Percentiles rank a stretch among this genome's conserved stretches.
Conservation (phyloP, 441 rosid genomes). For the Euphorbia corollata region DNA sequence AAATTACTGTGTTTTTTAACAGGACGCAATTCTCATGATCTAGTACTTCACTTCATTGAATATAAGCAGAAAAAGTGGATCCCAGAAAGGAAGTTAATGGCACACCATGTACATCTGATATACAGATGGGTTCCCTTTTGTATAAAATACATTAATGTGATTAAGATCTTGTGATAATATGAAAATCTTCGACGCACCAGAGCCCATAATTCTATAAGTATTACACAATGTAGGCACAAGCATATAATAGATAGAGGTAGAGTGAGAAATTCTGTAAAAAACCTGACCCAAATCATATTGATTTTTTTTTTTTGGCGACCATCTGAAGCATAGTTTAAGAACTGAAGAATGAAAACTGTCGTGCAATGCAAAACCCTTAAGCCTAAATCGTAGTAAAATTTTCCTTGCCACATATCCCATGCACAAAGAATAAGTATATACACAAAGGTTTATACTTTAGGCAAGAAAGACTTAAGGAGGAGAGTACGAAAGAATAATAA, state of each 20-base stretch:
- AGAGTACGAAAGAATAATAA: neutral
- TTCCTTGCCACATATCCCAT: neutral
- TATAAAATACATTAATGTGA: neutral
- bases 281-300: neutral
- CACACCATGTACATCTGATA: too few species aligned
- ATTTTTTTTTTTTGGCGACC: neutral
- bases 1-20: too few species aligned
- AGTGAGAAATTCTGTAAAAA: neutral
- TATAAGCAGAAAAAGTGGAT: neutral
- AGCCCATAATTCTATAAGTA: neutral
- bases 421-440: neutral
- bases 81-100: too few species aligned
- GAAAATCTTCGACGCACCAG: neutral
- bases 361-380: neutral
- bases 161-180: neutral
- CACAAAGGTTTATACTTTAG: neutral
- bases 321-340: neutral
- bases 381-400: neutral
- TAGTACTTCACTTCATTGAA: neutral
- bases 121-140: too few species aligned
- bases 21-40: too few species aligned
- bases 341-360: neutral
- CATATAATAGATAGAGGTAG: neutral
- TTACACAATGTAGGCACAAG: neutral
- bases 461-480: neutral